These are phyloP conservation scores for Endoconidiophora laricicola DNA, from an alignment of 2,329 filamentous ascomycete species.

Conservation along the genomic window DNA sequence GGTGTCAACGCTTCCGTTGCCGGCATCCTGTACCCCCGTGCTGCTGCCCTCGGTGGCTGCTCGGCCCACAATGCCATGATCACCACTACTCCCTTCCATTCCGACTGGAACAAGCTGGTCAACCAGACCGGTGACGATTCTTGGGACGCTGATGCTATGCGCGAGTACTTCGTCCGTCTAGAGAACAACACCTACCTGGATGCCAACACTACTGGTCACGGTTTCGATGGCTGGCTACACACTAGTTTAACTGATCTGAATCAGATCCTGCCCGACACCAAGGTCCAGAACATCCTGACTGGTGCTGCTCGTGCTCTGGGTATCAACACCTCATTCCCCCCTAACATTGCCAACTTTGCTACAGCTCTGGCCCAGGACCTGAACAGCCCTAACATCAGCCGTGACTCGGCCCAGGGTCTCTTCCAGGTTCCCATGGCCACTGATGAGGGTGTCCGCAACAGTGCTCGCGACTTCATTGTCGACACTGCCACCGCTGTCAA, in stretches of 20 bases:
- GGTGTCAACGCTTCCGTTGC: slow-evolving; percentile 16
- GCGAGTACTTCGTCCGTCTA: slow-evolving; percentile 24
- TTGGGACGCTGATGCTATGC: slow-evolving; percentile 27
- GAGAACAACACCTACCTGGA: slow-evolving; percentile 28
- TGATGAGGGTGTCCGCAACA: slow-evolving; percentile 32
- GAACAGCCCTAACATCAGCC: slow-evolving; percentile 16
- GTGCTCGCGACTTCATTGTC: slow-evolving; percentile 39
- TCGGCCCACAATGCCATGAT: slow-evolving; percentile 20
- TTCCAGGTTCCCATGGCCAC: slow-evolving; percentile 44
- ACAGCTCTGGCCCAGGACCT: slow-evolving; percentile 18
- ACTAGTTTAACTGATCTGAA: slow-evolving; percentile 14
- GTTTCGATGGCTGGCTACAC: slow-evolving; percentile 25
- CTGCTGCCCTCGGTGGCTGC: slow-evolving; percentile 23
- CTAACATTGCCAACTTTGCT: slow-evolving; percentile 16
- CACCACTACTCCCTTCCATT: slow-evolving; percentile 19
- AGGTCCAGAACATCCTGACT: slow-evolving; percentile 18
- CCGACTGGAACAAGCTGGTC: slow-evolving; percentile 24
- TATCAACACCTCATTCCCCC: slow-evolving; percentile 14
- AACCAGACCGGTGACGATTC: slow-evolving; percentile 26
- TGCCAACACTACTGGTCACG: slow-evolving; percentile 23
- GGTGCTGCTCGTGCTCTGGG: slow-evolving; percentile 18
- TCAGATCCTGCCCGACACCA: slow-evolving; percentile 18
- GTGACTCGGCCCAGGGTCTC: slow-evolving; percentile 19
- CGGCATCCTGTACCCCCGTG: slow-evolving; percentile 24
- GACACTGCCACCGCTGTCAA: slow-evolving; percentile 15